Percentiles rank a stretch among this genome's conserved stretches.
Evolutionary conservation across 164 flowering plant genomes (phyloP).

Genomic region (Protea cynaroides): DNA sequence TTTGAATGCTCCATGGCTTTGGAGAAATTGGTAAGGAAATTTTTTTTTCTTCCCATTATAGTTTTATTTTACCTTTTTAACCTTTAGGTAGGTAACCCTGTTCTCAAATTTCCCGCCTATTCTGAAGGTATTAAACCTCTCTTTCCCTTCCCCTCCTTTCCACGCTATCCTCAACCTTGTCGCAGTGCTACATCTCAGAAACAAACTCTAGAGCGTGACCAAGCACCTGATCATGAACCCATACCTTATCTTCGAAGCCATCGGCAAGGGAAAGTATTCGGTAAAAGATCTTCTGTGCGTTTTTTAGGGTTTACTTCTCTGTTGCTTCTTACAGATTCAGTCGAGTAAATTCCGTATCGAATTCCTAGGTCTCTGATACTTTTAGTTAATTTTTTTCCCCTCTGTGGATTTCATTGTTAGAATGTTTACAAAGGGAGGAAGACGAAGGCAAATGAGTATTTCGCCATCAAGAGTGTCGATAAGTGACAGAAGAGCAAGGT

Average conservation of each 20-base stretch:
- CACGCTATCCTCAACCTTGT: too few species aligned
- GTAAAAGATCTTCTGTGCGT: slow-evolving; percentile 23
- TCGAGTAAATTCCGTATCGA: neutral
- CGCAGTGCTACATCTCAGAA: neutral
- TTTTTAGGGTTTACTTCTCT: neutral
- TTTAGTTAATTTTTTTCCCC: neutral
- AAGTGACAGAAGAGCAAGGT: slow-evolving; percentile 84
- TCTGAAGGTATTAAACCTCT: too few species aligned
- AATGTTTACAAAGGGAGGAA: slow-evolving; percentile 92
- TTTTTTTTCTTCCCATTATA: too few species aligned
- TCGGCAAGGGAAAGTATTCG: slow-evolving; percentile 84
- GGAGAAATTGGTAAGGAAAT: too few species aligned
- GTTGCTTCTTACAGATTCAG: neutral
- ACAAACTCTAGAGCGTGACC: neutral
- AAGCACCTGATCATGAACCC: slow-evolving; percentile 47
- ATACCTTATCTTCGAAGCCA: slow-evolving; percentile 79
- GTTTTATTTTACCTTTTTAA: too few species aligned
- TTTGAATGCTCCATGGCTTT: too few species aligned
- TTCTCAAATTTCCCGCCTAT: too few species aligned
- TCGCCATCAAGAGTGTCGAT: slow-evolving; percentile 86
- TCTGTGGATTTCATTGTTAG: slow-evolving; percentile 22
- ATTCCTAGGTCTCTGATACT: neutral
- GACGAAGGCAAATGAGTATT: slow-evolving; percentile 96
- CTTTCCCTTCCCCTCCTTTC: too few species aligned
- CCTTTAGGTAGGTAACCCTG: too few species aligned